Base-by-base conservation (phyloP, 352 stramenopile species). In the Globisporangium apiculatum region DNA sequence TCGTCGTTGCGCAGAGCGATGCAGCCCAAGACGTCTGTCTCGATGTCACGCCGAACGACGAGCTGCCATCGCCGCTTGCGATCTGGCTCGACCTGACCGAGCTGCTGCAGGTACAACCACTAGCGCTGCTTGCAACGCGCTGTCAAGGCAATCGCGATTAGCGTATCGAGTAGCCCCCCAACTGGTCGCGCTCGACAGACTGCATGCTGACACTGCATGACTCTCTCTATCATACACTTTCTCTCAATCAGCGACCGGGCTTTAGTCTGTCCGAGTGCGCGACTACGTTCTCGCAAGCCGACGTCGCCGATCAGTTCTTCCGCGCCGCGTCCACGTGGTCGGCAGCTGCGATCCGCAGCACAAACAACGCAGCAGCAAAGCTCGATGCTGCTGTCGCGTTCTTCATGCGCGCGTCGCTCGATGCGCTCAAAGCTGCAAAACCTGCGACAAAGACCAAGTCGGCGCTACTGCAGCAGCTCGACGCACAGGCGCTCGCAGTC, bases 31-130 rank as follows among this genome's bases (percentile, higher is more conserved):
- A 87, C 35, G 63, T 82, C 8, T 77, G 64, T 42, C 56, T 91
- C 3, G 61, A 75, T 2, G 58, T 66, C 12, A 79, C 73, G 7
- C 69, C 77, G 2, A 92, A 92, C 55, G 68, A 88, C 4, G 85
- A 95, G 40, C 53, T 92, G 24, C 81, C 75, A 7, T 52, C 69
- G 5, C 58, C 64, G 38, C 41, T 92, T 5, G 61, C 51, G 53
- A 86, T 93, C n/a, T 95, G 85, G 85, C 61, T 95, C 10, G 66
- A 83, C 24, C 55, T 95, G 11, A 54, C 86, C 14, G 80, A 92
- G 48, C n/a, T 94, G 36, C 58, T 91, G 3, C 84, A 94, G 76
- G 83, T 91, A 66, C 35, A 3, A 31, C 24, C 24, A 31, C 24
- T 31, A 31, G 24, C 24, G 24, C 24, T 31, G 24, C 24, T 31